These are phyloP conservation scores for Mixia osmundae DNA, from an alignment of 1,284 basidiomycete species.

Conservation along the genomic window DNA sequence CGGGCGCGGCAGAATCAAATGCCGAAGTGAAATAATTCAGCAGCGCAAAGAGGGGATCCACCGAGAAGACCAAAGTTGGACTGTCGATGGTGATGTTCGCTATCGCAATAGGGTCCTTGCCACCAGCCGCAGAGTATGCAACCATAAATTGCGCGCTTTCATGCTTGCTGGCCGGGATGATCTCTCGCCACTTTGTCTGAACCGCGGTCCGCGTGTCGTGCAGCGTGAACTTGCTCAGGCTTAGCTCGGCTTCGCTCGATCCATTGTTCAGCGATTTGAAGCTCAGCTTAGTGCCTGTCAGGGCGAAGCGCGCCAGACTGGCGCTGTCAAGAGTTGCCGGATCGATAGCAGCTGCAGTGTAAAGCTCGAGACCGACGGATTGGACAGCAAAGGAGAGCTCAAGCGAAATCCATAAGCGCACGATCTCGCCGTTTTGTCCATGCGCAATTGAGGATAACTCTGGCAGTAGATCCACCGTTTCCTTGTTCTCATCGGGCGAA, in stretches of 20 bases:
- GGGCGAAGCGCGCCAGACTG: slow-evolving; percentile 63
- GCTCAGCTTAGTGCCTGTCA: slow-evolving; percentile 55
- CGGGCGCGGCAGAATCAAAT: slow-evolving; percentile 21
- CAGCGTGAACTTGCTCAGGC: slow-evolving; percentile 75
- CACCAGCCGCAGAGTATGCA: slow-evolving; percentile 50
- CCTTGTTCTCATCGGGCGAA: not conserved
- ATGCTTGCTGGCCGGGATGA: slow-evolving; percentile 75
- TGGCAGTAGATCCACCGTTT: slow-evolving; percentile 27
- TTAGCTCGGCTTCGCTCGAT: slow-evolving; percentile 61
- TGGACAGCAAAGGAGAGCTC: slow-evolving; percentile 55
- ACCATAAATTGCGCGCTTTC: slow-evolving; percentile 73
- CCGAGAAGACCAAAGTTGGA: slow-evolving; percentile 75
- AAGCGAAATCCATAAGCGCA: slow-evolving; percentile 36
- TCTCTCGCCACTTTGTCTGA: slow-evolving; percentile 66
- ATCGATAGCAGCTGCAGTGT: slow-evolving; percentile 40
- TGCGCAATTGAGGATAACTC: slow-evolving; percentile 25
- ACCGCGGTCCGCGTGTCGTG: slow-evolving; percentile 60
- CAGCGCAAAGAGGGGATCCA: slow-evolving; percentile 76
- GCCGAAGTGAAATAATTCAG: slow-evolving; percentile 60
- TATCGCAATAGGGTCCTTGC: slow-evolving; percentile 34
- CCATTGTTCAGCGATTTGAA: slow-evolving; percentile 66
- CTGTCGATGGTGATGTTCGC: slow-evolving; percentile 77
- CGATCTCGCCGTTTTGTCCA: slow-evolving; percentile 32
- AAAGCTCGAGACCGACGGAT: slow-evolving; percentile 73
- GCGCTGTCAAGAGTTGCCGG: slow-evolving; percentile 43